Percentiles rank a stretch among this genome's conserved stretches.
phyloP scores from a whole-genome alignment of 2,329 filamentous ascomycete species.

The Fusarium annulatum region DNA sequence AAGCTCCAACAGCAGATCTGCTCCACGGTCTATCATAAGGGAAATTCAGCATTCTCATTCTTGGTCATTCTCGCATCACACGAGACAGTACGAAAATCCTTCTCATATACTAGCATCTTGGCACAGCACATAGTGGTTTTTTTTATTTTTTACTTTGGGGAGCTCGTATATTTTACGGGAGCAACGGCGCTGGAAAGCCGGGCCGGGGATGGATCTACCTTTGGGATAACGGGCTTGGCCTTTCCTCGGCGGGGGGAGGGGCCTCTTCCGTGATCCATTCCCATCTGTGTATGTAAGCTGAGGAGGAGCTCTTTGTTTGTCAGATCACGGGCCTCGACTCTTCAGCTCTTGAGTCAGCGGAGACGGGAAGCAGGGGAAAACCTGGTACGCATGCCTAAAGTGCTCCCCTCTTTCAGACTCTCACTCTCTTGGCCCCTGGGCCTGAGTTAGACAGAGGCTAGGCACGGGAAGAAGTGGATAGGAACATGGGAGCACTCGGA shows the following conservation, averaged over 20 bases:
- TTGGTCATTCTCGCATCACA: background rate
- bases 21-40: background rate
- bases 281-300: background rate
- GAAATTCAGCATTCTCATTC: background rate
- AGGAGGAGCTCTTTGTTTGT: background rate
- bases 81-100: constrained; percentile 10
- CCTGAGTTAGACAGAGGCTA: constrained; percentile 4
- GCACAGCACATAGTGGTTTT: background rate
- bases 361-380: constrained; percentile 17
- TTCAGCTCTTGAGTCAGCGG: background rate
- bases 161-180: constrained; percentile 4
- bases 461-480: constrained; percentile 41
- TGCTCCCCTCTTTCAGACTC: background rate
- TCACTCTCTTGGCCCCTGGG: background rate
- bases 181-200: constrained; percentile 2
- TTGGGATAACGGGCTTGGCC: background rate
- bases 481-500: constrained; percentile 6
- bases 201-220: background rate
- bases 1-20: constrained; percentile 10
- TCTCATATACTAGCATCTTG: constrained; percentile 9
- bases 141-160: background rate
- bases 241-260: background rate
- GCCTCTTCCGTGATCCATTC: background rate
- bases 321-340: background rate
- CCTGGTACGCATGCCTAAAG: constrained; percentile 2